Percentiles rank a stretch among this genome's conserved stretches.
These are phyloP conservation scores for Patellaria atrata DNA, from an alignment of 495 filamentous ascomycete species.

Conservation along the genomic window DNA sequence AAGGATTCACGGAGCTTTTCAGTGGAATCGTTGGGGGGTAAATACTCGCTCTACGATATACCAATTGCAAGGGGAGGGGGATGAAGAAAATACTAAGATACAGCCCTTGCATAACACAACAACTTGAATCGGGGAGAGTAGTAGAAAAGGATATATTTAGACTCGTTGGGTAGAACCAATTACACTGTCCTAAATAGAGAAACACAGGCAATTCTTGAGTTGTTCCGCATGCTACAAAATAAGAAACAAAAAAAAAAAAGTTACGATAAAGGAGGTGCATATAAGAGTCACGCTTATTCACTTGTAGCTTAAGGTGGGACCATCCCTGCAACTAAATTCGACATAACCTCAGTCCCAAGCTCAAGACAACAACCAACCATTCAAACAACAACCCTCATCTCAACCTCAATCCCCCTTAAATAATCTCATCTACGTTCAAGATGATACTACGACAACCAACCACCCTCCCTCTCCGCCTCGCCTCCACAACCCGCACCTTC, in stretches of 20 bases:
- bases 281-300: conserved; percentile 1
- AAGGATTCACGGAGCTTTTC: no score
- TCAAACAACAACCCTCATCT: background rate
- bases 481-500: conserved; percentile 1
- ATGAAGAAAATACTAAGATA: background rate
- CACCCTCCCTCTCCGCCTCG: background rate
- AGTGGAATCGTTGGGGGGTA: no score
- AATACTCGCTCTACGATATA: no score
- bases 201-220: no score
- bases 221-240: background rate
- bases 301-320: background rate
- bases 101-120: background rate
- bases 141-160: no score
- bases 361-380: background rate
- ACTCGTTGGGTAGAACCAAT: no score
- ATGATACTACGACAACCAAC: conserved; percentile 8
- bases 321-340: conserved; percentile 2
- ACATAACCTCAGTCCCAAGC: conserved; percentile 1
- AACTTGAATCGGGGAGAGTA: no score
- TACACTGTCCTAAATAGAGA: no score
- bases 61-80: background rate
- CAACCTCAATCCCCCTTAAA: background rate
- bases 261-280: background rate
- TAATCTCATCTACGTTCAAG: conserved; percentile 1
- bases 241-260: background rate